Evolutionary conservation across 2,329 filamentous ascomycete species (phyloP).

Genomic region (Bisporella sp.): DNA sequence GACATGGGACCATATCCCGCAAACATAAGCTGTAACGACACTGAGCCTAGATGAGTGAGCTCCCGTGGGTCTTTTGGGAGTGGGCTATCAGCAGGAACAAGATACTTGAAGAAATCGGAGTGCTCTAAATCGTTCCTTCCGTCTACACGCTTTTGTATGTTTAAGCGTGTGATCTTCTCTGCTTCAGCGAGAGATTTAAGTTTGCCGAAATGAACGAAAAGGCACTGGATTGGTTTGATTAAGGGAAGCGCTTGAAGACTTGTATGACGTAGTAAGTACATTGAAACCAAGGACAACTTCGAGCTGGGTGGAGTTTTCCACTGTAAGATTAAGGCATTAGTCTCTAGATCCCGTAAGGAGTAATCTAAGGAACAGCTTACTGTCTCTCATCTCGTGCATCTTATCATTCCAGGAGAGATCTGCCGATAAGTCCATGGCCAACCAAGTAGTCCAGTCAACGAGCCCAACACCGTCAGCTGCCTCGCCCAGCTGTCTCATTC

Average conservation of each 20-base stretch:
- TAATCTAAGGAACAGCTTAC: background rate
- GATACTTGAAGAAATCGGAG: background rate
- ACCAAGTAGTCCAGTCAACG: constrained; percentile 3
- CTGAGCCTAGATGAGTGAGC: constrained; percentile 1
- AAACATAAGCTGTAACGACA: constrained; percentile 1
- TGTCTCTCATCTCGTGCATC: constrained; percentile 5
- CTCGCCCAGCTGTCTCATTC: constrained; percentile 1
- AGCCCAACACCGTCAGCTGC: background rate
- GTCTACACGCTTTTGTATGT: background rate
- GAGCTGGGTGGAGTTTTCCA: background rate
- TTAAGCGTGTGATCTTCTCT: background rate
- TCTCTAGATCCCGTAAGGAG: background rate
- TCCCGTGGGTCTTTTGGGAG: constrained; percentile 1
- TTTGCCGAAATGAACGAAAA: background rate
- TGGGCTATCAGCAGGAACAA: background rate
- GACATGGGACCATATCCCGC: constrained; percentile 1
- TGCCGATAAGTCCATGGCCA: constrained; percentile 5
- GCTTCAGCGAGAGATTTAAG: background rate
- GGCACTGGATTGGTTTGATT: background rate
- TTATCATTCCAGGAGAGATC: constrained; percentile 2
- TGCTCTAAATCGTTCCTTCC: background rate
- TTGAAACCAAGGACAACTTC: background rate
- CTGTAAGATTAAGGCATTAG: background rate
- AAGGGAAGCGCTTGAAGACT: background rate
- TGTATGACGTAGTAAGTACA: background rate